Evolutionary conservation across 1,139 yeast species (phyloP).

Genomic region (Sporopachydermia cereana): DNA sequence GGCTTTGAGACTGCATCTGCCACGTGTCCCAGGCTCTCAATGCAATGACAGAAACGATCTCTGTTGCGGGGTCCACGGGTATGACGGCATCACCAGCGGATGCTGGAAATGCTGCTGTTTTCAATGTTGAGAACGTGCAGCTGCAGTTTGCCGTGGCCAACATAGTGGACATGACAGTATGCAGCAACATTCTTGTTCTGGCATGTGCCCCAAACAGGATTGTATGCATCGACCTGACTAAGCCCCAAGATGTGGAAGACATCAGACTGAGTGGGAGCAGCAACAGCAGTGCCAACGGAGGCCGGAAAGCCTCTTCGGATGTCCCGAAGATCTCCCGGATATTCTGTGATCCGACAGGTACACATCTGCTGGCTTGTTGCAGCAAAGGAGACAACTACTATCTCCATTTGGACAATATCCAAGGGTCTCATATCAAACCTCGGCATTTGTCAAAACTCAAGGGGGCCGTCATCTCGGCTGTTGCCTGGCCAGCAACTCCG

Average conservation of each 20-base stretch:
- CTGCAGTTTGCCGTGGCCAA: conserved; percentile 38
- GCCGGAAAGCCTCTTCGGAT: conserved; percentile 1
- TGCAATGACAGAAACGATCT: too few species aligned
- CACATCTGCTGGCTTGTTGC: conserved; percentile 37
- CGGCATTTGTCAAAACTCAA: conserved; percentile 29
- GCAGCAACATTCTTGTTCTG: conserved; percentile 36
- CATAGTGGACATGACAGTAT: conserved; percentile 33
- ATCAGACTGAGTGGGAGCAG: conserved; percentile 20
- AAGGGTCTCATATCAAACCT: conserved; percentile 10
- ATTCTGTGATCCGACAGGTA: conserved; percentile 38
- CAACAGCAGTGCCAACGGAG: conserved; percentile 9
- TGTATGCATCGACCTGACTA: conserved; percentile 40
- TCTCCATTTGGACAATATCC: conserved; percentile 27
- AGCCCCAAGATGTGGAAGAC: conserved; percentile 38
- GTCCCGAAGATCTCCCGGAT: conserved; percentile 17
- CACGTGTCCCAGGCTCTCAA: too few species aligned
- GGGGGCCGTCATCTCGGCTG: conserved; percentile 28
- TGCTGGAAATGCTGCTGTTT: too few species aligned
- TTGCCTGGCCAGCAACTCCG: conserved; percentile 34
- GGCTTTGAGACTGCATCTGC: too few species aligned
- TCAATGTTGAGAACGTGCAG: conserved; percentile 40
- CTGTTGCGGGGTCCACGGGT: too few species aligned
- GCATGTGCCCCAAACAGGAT: conserved; percentile 34
- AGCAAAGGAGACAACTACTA: conserved; percentile 34
- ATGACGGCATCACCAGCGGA: conserved; percentile 12